phyloP scores from a whole-genome alignment of 139 green algal species.

The Yamagishiella unicocca region DNA sequence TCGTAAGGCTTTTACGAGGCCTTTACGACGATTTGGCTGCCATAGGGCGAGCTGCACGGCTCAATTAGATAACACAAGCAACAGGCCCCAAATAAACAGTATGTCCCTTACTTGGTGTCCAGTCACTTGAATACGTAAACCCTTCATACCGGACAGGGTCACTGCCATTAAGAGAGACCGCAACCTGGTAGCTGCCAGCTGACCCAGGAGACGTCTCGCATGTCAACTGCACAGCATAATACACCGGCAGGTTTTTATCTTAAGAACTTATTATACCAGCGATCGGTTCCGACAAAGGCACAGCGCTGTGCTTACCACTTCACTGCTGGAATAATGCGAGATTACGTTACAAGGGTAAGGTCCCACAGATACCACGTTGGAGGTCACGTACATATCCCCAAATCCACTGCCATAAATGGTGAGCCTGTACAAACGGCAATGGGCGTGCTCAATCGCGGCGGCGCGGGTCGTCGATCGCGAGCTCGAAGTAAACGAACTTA shows the following conservation, averaged over 20 bases:
- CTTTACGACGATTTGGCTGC: no score
- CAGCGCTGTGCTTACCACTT: slow-evolving; percentile 30
- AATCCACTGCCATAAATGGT: slow-evolving; percentile 43
- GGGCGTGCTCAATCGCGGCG: no score
- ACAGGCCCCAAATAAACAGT: no score
- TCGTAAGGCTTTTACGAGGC: no score
- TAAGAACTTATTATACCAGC: no score
- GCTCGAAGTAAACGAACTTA: slow-evolving; percentile 7
- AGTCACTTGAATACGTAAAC: slow-evolving; percentile 12
- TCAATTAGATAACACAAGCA: no score
- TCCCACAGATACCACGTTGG: slow-evolving; percentile 21
- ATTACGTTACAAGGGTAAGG: slow-evolving; percentile 47
- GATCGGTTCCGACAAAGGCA: no score
- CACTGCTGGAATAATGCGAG: slow-evolving; percentile 34
- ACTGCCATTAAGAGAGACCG: slow-evolving; percentile 13
- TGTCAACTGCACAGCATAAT: slow-evolving; percentile 45
- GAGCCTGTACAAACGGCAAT: slow-evolving; percentile 33
- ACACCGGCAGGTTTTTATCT: no score
- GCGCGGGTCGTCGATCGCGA: no score
- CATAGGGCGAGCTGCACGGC: no score
- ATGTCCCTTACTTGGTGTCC: slow-evolving; percentile 51
- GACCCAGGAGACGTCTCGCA: slow-evolving; percentile 33
- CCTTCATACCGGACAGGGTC: background rate
- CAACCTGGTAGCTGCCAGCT: slow-evolving; percentile 7
- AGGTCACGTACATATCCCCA: slow-evolving; percentile 19